Percentiles rank a stretch among this genome's conserved stretches.
Evolutionary conservation across 176 grass and related monocot genomes (phyloP).

Genomic region (Sorghum bicolor): DNA sequence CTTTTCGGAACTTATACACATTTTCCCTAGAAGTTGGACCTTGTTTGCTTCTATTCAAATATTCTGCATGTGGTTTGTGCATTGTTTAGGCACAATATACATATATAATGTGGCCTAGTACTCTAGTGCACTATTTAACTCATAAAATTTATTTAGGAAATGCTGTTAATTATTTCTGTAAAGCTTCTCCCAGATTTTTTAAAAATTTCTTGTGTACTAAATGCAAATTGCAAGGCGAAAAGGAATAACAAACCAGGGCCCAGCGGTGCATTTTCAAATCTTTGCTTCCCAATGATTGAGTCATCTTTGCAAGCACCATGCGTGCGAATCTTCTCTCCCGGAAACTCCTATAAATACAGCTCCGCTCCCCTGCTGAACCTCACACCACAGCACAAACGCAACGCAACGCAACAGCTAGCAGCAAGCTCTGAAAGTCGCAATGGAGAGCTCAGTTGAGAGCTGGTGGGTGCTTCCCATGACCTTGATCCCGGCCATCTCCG

Average conservation of each 20-base stretch:
- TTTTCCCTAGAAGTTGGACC: background rate
- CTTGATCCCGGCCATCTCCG: slow-evolving; percentile 45
- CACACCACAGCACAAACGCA: background rate
- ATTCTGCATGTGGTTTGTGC: background rate
- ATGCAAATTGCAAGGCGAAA: background rate
- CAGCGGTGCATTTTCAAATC: slow-evolving; percentile 3
- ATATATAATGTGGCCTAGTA: background rate
- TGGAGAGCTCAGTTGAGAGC: slow-evolving; percentile 57
- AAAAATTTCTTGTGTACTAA: background rate
- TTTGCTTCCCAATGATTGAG: slow-evolving; percentile 39
- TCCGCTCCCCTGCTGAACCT: background rate
- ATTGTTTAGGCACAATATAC: background rate
- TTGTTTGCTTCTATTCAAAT: background rate
- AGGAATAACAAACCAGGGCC: background rate
- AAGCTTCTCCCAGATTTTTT: background rate
- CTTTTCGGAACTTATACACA: background rate
- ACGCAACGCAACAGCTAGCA: background rate
- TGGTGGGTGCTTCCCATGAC: slow-evolving; percentile 62
- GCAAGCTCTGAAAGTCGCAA: background rate
- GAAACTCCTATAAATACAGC: slow-evolving; percentile 40
- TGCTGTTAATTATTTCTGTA: background rate
- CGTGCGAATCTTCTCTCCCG: slow-evolving; percentile 4
- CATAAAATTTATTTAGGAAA: background rate
- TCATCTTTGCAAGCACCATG: slow-evolving; percentile 14
- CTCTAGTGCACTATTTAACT: background rate